Evolutionary conservation across 371 early-diverging fungal genomes (phyloP).

Genomic region (Choanephora cucurbitarum): DNA sequence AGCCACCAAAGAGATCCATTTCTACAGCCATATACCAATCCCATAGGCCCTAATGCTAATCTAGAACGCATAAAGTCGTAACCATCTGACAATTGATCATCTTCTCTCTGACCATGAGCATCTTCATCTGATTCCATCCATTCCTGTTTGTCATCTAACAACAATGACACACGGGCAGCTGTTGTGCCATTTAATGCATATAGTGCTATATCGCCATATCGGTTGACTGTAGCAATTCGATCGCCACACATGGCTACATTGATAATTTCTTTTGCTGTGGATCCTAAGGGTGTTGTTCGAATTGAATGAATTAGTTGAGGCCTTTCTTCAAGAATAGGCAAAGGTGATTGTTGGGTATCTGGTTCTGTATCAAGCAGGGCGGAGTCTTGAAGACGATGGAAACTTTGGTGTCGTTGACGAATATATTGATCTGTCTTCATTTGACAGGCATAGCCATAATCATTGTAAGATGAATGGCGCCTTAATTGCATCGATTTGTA

Average conservation of each 20-base stretch:
- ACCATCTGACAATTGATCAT: conserved; percentile 49
- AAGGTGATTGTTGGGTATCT: neutral
- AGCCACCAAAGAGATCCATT: conserved; percentile 48
- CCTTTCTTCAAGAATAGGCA: conserved; percentile 26
- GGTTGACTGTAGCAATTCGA: conserved; percentile 42
- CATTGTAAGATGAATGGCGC: conserved; percentile 44
- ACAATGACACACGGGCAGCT: conserved; percentile 29
- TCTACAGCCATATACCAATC: conserved; percentile 41
- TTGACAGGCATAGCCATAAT: conserved; percentile 48
- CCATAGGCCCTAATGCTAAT: conserved; percentile 43
- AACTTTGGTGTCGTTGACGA: conserved; percentile 15
- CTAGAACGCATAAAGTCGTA: conserved; percentile 44
- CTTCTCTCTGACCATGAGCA: conserved; percentile 21
- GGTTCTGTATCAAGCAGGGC: too few relatives aligned
- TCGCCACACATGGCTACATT: conserved; percentile 33
- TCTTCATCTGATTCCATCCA: conserved; percentile 37
- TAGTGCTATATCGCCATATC: conserved; percentile 42
- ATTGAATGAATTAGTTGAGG: conserved; percentile 35
- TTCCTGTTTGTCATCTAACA: conserved; percentile 6
- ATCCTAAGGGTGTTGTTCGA: conserved; percentile 34
- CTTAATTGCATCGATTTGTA: conserved; percentile 27
- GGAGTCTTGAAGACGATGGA: neutral
- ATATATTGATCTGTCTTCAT: conserved; percentile 46
- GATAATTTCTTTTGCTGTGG: conserved; percentile 32
- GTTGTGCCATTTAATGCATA: conserved; percentile 46